Conservation (phyloP, 139 green algal species). For the Haematococcus lacustris region DNA sequence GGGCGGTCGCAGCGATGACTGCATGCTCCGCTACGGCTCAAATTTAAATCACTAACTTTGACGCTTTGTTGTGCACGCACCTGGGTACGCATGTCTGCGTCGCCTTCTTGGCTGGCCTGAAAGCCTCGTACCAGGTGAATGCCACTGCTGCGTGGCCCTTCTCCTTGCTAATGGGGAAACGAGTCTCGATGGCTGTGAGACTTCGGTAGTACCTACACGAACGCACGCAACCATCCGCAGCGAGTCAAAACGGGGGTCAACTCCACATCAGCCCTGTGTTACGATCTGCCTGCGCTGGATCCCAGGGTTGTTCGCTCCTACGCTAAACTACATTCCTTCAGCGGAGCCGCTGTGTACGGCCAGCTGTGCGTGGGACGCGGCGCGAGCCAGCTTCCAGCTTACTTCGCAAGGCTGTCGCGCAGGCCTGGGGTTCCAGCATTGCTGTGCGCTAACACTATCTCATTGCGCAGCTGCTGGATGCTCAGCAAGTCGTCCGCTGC, state of each 20-base stretch:
- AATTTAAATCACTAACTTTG: no score
- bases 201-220: conserved; percentile 81
- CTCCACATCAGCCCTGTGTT: no score
- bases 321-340: no score
- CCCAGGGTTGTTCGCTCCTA: not conserved
- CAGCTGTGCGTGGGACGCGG: no score
- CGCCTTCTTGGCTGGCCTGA: conserved; percentile 54
- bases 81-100: conserved; percentile 73
- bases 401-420: conserved; percentile 61
- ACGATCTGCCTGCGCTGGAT: no score
- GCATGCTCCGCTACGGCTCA: no score
- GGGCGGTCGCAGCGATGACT: no score
- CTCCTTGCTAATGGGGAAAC: conserved; percentile 84
- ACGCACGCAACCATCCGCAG: no score
- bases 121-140: conserved; percentile 77
- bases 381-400: not conserved
- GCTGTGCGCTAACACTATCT: conserved; percentile 27
- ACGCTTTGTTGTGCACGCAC: no score
- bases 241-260: no score
- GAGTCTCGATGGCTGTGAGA: conserved; percentile 76
- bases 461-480: conserved; percentile 48
- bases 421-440: conserved; percentile 28
- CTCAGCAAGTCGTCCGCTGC: conserved; percentile 57
- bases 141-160: conserved; percentile 50
- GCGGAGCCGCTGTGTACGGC: no score